Percentiles rank a stretch among this genome's conserved stretches.
phyloP scores from a whole-genome alignment of 2,329 filamentous ascomycete species.

The Beauveria medogensis region DNA sequence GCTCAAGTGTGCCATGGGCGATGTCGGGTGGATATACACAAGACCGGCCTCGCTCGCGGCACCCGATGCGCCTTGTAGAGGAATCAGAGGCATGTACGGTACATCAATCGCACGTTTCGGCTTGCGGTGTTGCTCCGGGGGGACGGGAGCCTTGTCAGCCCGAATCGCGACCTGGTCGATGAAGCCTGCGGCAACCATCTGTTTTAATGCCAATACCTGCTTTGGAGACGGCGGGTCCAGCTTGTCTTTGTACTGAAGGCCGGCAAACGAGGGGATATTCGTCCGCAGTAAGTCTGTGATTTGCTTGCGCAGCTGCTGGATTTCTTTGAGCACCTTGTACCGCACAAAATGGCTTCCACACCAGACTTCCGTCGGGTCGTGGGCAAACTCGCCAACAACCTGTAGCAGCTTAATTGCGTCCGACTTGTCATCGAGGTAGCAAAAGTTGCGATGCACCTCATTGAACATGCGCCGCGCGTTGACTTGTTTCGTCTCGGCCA shows the following conservation, averaged over 20 bases:
- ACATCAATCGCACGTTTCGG: constrained; percentile 85
- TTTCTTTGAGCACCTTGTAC: constrained; percentile 79
- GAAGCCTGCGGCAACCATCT: constrained; percentile 87
- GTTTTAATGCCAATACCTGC: constrained; percentile 73
- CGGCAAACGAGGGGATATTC: constrained; percentile 61
- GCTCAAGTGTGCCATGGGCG: constrained; percentile 63
- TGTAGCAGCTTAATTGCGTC: constrained; percentile 89
- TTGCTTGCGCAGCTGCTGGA: constrained; percentile 72
- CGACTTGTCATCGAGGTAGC: constrained; percentile 70
- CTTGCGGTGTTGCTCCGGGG: constrained; percentile 58
- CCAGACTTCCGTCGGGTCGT: constrained; percentile 64
- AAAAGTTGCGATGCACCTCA: constrained; percentile 68
- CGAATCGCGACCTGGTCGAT: constrained; percentile 92
- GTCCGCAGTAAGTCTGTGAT: constrained; percentile 71
- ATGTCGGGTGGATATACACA: constrained; percentile 84
- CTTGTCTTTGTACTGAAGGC: constrained; percentile 46
- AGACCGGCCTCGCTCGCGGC: constrained; percentile 46
- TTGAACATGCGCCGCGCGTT: constrained; percentile 55
- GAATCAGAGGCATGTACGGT: constrained; percentile 78
- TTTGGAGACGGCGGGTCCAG: constrained; percentile 54
- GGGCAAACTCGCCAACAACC: constrained; percentile 78
- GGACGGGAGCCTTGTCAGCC: constrained; percentile 71
- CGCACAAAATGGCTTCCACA: constrained; percentile 79
- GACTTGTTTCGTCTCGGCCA: constrained; percentile 63
- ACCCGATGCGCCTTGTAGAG: constrained; percentile 41